A percentile compares a stretch with the other conserved stretches of the same genome.
phyloP scores from a whole-genome alignment of 2,329 filamentous ascomycete genomes.

The Exophiala sideris region DNA sequence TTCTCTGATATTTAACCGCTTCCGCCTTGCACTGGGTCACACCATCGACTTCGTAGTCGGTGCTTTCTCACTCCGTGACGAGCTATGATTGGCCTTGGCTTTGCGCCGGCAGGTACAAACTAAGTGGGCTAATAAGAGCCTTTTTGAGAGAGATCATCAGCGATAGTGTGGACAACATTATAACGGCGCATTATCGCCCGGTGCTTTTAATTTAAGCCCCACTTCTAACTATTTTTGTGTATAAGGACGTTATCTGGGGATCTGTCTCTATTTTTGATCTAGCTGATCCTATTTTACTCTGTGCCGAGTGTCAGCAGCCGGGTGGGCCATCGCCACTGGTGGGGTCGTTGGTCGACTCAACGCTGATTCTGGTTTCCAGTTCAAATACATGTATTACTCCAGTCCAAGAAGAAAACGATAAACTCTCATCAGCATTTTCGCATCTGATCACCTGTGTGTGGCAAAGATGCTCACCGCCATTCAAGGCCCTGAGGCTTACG shows the following conservation, averaged over 20 bases:
- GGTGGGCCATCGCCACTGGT: neutral
- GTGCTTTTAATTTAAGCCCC: too few relatives aligned
- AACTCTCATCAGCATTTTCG: neutral
- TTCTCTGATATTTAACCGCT: neutral
- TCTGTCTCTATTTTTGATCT: neutral
- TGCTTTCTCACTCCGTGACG: too few relatives aligned
- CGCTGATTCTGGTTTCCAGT: neutral
- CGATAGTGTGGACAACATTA: too few relatives aligned
- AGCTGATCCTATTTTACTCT: neutral
- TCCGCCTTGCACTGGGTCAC: too few relatives aligned
- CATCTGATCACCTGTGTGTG: neutral
- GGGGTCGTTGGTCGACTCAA: neutral
- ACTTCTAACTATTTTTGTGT: neutral
- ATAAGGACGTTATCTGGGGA: too few relatives aligned
- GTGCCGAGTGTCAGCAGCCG: neutral
- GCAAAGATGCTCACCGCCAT: neutral
- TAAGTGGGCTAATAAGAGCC: too few relatives aligned
- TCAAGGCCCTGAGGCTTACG: neutral
- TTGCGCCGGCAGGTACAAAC: too few relatives aligned
- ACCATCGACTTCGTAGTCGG: too few relatives aligned
- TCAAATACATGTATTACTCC: neutral
- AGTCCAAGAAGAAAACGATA: neutral
- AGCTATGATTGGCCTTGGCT: too few relatives aligned
- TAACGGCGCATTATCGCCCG: too few relatives aligned
- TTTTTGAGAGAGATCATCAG: too few relatives aligned